Evolutionary conservation across 176 grass and related monocot species (phyloP).

Genomic region (Musa beccarii): DNA sequence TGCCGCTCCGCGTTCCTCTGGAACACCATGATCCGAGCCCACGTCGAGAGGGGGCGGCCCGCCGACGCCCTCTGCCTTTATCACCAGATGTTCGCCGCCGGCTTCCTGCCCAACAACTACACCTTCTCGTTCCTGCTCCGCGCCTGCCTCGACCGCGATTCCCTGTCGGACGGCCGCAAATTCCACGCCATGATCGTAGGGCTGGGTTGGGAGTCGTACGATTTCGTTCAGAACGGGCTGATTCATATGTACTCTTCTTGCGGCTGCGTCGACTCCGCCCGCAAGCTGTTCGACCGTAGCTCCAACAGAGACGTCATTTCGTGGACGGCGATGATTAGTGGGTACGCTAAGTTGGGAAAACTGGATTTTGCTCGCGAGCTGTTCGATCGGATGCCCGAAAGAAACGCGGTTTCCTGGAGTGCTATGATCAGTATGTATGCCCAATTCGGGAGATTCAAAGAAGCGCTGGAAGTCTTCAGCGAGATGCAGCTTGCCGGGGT

Average conservation of each 20-base stretch:
- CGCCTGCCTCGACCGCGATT: background rate
- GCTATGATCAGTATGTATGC: conserved; percentile 43
- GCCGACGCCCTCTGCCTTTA: background rate
- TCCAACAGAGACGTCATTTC: conserved; percentile 28
- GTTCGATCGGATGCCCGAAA: conserved; percentile 48
- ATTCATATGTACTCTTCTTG: conserved; percentile 47
- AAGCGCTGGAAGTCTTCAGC: conserved; percentile 35
- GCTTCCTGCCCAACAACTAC: conserved; percentile 14
- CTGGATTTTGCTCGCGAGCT: conserved; percentile 17
- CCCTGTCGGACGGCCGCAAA: background rate
- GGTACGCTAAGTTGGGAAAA: conserved; percentile 15
- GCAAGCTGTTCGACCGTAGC: conserved; percentile 24
- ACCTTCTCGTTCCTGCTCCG: conserved; percentile 14
- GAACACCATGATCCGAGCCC: conserved; percentile 45
- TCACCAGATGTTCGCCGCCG: conserved; percentile 7
- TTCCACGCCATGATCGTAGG: conserved; percentile 33
- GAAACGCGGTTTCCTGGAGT: conserved; percentile 45
- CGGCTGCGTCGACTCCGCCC: conserved; percentile 23
- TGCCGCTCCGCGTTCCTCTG: conserved; percentile 25
- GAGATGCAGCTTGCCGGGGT: conserved; percentile 25
- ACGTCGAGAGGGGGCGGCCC: conserved; percentile 1
- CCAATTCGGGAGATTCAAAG: conserved; percentile 24
- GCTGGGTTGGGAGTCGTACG: conserved; percentile 33
- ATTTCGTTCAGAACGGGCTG: conserved; percentile 51
- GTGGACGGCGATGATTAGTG: conserved; percentile 38